phyloP scores from a whole-genome alignment of 2,329 filamentous ascomycete genomes.

The Trichoderma sp. region DNA sequence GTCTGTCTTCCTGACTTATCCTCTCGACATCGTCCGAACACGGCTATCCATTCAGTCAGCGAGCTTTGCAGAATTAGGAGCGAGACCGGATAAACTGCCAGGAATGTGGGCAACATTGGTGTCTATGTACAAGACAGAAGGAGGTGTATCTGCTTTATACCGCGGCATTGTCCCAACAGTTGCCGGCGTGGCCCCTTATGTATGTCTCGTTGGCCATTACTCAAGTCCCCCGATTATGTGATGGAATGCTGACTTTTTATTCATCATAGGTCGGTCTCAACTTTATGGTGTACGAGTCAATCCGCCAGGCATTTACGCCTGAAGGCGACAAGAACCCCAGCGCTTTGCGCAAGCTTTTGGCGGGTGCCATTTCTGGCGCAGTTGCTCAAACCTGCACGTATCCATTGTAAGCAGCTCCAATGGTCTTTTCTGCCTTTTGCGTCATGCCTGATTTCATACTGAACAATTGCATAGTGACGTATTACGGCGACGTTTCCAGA shows the following conservation, averaged over 20 bases:
- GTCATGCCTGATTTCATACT: conserved; percentile 14
- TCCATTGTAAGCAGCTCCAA: conserved; percentile 72
- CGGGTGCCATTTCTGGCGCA: conserved; percentile 92
- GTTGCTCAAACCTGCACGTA: conserved; percentile 98
- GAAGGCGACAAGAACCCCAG: conserved; percentile 85
- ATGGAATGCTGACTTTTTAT: background rate
- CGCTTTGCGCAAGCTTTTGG: conserved; percentile 78
- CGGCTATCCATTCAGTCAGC: conserved; percentile 95
- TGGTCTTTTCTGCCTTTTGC: too few relatives aligned
- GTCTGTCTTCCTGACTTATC: conserved; percentile 93
- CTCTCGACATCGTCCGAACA: conserved; percentile 95
- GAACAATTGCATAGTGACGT: conserved; percentile 68
- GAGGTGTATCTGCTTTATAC: conserved; percentile 84
- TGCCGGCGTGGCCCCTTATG: conserved; percentile 93
- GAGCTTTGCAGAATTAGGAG: conserved; percentile 80
- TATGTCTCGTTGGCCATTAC: background rate
- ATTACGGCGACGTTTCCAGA: conserved; percentile 89
- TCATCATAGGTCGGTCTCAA: conserved; percentile 80
- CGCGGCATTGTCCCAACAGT: conserved; percentile 92
- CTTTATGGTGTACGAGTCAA: conserved; percentile 97
- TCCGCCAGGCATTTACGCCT: conserved; percentile 80
- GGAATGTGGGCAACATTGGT: conserved; percentile 89
- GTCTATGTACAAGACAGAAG: conserved; percentile 88
- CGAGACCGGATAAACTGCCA: conserved; percentile 69
- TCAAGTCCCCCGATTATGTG: background rate